phyloP scores from a whole-genome alignment of 805 yeast species.

The Spathaspora passalidarum region DNA sequence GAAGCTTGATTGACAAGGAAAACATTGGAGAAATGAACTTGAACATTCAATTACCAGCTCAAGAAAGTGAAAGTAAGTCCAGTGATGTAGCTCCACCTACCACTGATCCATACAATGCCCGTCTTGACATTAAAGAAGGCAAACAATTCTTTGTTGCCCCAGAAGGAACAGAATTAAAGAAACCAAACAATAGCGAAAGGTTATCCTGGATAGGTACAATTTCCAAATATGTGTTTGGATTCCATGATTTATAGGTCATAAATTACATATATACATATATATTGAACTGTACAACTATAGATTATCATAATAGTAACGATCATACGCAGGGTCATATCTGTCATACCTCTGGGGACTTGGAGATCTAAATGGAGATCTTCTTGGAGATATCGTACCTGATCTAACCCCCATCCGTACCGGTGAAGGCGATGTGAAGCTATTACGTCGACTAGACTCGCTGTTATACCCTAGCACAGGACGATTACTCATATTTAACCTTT shows the following conservation, averaged over 20 bases:
- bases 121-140: conserved; percentile 40
- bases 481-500: not conserved
- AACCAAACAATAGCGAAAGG: conserved; percentile 18
- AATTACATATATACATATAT: not conserved
- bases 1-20: conserved; percentile 41
- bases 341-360: not conserved
- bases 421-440: not conserved
- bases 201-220: conserved; percentile 31
- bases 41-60: conserved; percentile 6
- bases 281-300: too few relatives aligned
- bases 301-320: not conserved
- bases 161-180: conserved; percentile 7
- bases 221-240: conserved; percentile 39
- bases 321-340: not conserved
- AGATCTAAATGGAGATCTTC: too few relatives aligned
- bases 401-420: not conserved
- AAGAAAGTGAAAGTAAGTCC: not conserved
- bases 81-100: not conserved
- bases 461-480: not conserved
- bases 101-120: conserved; percentile 18
- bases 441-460: not conserved
- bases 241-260: conserved; percentile 34
- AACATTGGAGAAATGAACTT: conserved; percentile 44
- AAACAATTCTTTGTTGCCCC: conserved; percentile 31
- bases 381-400: not conserved